These are phyloP conservation scores for Noccaea bulbosa DNA, from an alignment of 345 rosid genomes.

Conservation along the genomic window DNA sequence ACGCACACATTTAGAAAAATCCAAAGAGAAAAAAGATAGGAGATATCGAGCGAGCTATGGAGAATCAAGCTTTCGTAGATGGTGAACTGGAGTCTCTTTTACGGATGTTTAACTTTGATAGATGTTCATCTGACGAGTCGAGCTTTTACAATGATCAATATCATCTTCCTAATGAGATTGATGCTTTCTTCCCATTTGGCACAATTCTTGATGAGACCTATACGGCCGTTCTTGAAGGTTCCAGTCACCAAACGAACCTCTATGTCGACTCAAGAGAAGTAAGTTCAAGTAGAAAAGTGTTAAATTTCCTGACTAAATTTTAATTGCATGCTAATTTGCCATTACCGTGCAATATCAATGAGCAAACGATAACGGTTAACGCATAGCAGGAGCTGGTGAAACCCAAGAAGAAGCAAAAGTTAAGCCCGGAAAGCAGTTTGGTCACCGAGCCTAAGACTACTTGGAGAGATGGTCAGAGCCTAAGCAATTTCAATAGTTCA, in stretches of 20 bases:
- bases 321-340: background rate
- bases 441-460: slow-evolving; percentile 40
- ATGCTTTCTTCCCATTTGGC: slow-evolving; percentile 34
- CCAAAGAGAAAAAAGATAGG: background rate
- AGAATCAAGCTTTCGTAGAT: slow-evolving; percentile 37
- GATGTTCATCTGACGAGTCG: slow-evolving; percentile 37
- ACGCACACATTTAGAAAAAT: background rate
- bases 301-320: background rate
- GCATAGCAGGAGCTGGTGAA: slow-evolving; percentile 33
- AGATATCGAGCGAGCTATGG: background rate
- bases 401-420: slow-evolving; percentile 52
- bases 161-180: slow-evolving; percentile 11
- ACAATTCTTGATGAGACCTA: slow-evolving; percentile 23
- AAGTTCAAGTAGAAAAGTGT: slow-evolving; percentile 4
- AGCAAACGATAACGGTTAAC: background rate
- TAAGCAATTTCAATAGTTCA: slow-evolving; percentile 49
- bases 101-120: slow-evolving; percentile 43
- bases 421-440: slow-evolving; percentile 30
- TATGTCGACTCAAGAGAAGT: slow-evolving; percentile 29
- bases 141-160: slow-evolving; percentile 33
- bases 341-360: background rate
- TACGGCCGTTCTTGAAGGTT: background rate
- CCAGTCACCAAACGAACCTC: background rate
- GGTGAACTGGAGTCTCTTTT: slow-evolving; percentile 45
- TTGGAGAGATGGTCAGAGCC: slow-evolving; percentile 56